These are phyloP conservation scores for Halenospora varia DNA, from an alignment of 495 filamentous ascomycete genomes.

Conservation along the genomic window DNA sequence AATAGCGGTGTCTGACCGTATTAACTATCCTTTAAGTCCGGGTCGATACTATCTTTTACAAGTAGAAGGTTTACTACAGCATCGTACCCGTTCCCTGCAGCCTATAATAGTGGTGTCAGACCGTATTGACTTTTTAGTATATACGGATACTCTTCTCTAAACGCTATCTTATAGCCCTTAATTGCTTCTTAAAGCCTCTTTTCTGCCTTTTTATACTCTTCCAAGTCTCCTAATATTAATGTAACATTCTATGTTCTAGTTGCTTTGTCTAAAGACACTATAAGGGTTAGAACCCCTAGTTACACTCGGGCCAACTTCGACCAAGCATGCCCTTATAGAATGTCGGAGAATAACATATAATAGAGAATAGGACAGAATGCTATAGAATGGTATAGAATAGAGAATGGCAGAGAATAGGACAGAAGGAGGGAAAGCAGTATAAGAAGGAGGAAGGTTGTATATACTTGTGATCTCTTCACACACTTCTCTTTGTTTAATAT, in stretches of 20 bases:
- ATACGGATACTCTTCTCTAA: slow-evolving; percentile 4
- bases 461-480: too few relatives aligned
- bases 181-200: slow-evolving; percentile 19
- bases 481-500: too few relatives aligned
- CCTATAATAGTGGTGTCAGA: neutral
- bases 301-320: too few relatives aligned
- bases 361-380: too few relatives aligned
- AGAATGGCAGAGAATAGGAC: too few relatives aligned
- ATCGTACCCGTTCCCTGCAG: neutral
- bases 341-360: too few relatives aligned
- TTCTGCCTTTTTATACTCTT: slow-evolving; percentile 20
- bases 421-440: too few relatives aligned
- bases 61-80: slow-evolving; percentile 11
- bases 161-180: neutral
- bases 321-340: too few relatives aligned
- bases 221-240: slow-evolving; percentile 12
- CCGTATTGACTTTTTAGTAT: neutral
- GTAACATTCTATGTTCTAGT: slow-evolving; percentile 18
- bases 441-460: too few relatives aligned
- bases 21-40: neutral
- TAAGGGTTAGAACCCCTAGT: too few relatives aligned
- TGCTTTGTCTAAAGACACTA: slow-evolving; percentile 13
- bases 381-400: too few relatives aligned
- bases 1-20: neutral
- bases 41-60: neutral